Percentiles rank a stretch among this genome's conserved stretches.
Evolutionary conservation across 1,139 yeast species (phyloP).

Genomic region (Geotrichum reessii): DNA sequence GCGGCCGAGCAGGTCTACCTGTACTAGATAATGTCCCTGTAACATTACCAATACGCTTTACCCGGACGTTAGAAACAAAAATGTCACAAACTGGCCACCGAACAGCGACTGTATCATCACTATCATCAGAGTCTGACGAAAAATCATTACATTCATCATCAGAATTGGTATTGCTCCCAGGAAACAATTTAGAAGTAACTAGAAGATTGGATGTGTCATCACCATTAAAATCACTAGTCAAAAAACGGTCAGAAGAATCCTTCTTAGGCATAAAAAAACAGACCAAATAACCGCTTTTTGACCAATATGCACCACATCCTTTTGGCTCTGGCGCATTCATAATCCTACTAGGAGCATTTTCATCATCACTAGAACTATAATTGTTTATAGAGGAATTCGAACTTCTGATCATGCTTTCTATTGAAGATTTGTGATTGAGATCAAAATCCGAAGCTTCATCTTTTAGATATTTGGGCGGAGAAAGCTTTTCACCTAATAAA

Average conservation of each 20-base stretch:
- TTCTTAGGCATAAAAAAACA: slow-evolving; percentile 70
- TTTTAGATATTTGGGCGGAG: slow-evolving; percentile 40
- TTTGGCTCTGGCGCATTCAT: slow-evolving; percentile 89
- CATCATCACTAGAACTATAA: slow-evolving; percentile 28
- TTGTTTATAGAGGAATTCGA: not conserved
- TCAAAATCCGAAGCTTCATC: slow-evolving; percentile 38
- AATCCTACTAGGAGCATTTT: slow-evolving; percentile 28
- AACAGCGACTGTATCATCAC: slow-evolving; percentile 8
- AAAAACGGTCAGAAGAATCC: not conserved
- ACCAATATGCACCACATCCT: slow-evolving; percentile 91
- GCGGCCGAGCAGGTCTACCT: slow-evolving; percentile 10
- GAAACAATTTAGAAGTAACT: slow-evolving; percentile 2
- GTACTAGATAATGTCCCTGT: slow-evolving; percentile 9
- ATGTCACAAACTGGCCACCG: slow-evolving; percentile 13
- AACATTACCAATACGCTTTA: slow-evolving; percentile 11
- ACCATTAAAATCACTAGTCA: not conserved
- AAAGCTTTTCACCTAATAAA: slow-evolving; percentile 75
- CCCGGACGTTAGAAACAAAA: slow-evolving; percentile 6
- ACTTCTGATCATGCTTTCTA: slow-evolving; percentile 4
- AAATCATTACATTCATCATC: slow-evolving; percentile 14
- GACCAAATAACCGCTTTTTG: slow-evolving; percentile 67
- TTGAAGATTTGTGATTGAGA: not conserved
- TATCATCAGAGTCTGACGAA: slow-evolving; percentile 13
- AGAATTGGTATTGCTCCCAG: slow-evolving; percentile 8
- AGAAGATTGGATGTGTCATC: not conserved